These are phyloP conservation scores for Leptographium procerum DNA, from an alignment of 2,329 filamentous ascomycete genomes.

Conservation along the genomic window DNA sequence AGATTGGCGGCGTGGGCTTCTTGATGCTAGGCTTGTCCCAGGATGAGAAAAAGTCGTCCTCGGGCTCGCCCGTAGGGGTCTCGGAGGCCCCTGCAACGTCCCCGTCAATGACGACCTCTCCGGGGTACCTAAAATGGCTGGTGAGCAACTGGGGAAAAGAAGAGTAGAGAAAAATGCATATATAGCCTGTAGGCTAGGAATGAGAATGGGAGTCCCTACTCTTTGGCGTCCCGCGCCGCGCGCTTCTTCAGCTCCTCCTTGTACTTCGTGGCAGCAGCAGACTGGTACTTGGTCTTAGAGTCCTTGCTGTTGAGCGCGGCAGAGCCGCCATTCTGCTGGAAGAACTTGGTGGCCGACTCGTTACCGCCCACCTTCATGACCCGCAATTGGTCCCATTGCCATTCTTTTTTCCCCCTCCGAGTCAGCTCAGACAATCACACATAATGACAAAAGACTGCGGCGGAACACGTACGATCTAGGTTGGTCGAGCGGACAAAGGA, in stretches of 20 bases:
- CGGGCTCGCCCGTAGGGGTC: slow-evolving; percentile 70
- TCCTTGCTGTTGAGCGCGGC: slow-evolving; percentile 95
- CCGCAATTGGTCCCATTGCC: slow-evolving; percentile 98
- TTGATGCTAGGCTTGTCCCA: slow-evolving; percentile 99
- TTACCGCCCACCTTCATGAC: slow-evolving; percentile 98
- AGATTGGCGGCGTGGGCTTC: slow-evolving; percentile 85
- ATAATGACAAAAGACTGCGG: too few relatives aligned
- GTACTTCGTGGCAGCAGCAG: slow-evolving; percentile 87
- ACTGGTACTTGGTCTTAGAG: slow-evolving; percentile 92
- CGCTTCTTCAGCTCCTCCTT: slow-evolving; percentile 91
- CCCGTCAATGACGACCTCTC: slow-evolving; percentile 72
- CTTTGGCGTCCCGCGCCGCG: slow-evolving; percentile 69
- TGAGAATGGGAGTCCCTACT: slow-evolving; percentile 45
- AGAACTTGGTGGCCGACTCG: slow-evolving; percentile 95
- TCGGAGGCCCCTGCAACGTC: slow-evolving; percentile 52
- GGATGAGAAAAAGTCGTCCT: slow-evolving; percentile 96
- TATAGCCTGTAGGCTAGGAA: too few relatives aligned
- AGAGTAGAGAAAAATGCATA: too few relatives aligned
- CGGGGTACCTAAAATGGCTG: slow-evolving; percentile 55
- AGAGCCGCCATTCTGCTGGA: slow-evolving; percentile 89
- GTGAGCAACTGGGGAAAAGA: background rate
- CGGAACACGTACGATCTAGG: slow-evolving; percentile 70
- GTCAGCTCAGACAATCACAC: background rate
- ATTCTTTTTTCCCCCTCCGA: slow-evolving; percentile 43
- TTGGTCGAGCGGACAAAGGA: slow-evolving; percentile 98